Conservation (phyloP, 169 alveolate species). For the Eimeria sp. region DNA sequence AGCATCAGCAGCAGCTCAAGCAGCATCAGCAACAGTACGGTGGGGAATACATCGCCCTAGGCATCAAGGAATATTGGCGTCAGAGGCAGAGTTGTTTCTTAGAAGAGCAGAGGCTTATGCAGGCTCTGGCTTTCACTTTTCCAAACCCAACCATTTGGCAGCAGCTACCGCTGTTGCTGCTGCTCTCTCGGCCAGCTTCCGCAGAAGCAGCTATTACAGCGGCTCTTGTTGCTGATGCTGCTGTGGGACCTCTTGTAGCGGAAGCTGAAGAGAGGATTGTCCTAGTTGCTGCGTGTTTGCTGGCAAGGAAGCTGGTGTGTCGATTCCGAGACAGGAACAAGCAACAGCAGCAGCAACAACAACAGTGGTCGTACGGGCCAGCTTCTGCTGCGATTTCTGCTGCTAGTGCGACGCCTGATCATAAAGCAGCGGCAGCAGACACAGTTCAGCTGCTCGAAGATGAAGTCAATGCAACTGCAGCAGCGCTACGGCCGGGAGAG, state of each 20-base stretch:
- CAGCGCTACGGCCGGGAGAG: conserved; percentile 21
- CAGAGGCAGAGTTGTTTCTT: conserved; percentile 66
- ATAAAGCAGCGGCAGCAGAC: conserved; percentile 67
- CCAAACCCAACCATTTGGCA: conserved; percentile 59
- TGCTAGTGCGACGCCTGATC: conserved; percentile 28
- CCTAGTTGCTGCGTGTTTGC: conserved; percentile 33
- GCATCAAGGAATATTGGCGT: conserved; percentile 77
- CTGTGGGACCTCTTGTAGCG: conserved; percentile 54
- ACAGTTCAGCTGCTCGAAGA: conserved; percentile 46
- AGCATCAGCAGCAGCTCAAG: conserved; percentile 22
- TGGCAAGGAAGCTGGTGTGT: conserved; percentile 57
- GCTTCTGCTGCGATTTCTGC: background rate
- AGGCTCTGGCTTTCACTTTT: conserved; percentile 67
- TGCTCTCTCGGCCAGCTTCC: conserved; percentile 18
- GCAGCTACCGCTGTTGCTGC: conserved; percentile 60
- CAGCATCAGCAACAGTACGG: conserved; percentile 26
- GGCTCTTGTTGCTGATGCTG: conserved; percentile 36
- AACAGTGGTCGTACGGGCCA: background rate
- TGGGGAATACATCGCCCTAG: conserved; percentile 61
- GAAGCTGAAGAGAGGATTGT: background rate
- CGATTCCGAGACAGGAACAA: conserved; percentile 20
- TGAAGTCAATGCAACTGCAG: conserved; percentile 32
- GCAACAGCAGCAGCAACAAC: conserved; percentile 75
- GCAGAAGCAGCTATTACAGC: conserved; percentile 56
- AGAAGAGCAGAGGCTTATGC: conserved; percentile 78